phyloP scores from a whole-genome alignment of 257 asterid species.

The Plantago ovata region DNA sequence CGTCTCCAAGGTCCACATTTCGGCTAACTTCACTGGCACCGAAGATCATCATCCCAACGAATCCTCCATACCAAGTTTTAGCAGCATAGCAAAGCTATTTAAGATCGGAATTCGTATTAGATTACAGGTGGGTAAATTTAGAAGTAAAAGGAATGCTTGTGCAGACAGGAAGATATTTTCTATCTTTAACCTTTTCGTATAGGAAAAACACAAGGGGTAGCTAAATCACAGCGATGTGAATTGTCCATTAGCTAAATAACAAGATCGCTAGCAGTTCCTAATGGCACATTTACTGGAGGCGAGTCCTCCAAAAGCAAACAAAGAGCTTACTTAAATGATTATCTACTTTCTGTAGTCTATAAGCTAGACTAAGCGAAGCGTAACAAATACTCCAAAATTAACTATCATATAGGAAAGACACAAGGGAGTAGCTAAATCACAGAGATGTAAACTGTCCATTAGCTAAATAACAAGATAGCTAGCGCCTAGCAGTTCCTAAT shows the following conservation, averaged over 20 bases:
- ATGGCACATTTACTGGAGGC: neutral
- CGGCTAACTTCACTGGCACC: constrained; percentile 93
- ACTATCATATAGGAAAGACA: too few relatives aligned
- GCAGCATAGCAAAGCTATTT: constrained; percentile 86
- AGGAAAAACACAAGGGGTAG: too few relatives aligned
- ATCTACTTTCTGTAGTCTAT: neutral
- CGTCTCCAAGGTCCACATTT: constrained; percentile 87
- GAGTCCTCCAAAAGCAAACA: neutral
- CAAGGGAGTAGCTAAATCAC: too few relatives aligned
- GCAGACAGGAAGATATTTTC: neutral
- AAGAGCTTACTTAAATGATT: constrained; percentile 1
- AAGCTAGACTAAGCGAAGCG: neutral
- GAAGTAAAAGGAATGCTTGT: constrained; percentile 1
- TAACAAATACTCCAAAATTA: neutral
- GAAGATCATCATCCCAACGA: constrained; percentile 85
- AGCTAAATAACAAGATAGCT: too few relatives aligned
- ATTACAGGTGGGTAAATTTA: neutral
- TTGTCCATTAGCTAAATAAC: too few relatives aligned
- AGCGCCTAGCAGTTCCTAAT: too few relatives aligned
- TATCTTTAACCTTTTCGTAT: too few relatives aligned
- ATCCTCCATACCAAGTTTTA: constrained; percentile 87
- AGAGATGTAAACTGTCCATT: too few relatives aligned
- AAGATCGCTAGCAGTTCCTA: too few relatives aligned
- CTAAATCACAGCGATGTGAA: too few relatives aligned
- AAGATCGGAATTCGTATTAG: constrained; percentile 6